Evolutionary conservation across 2,329 filamentous ascomycete genomes (phyloP), one percentile per base, ranked within the genome.

Genomic region (Scedosporium boydii): DNA sequence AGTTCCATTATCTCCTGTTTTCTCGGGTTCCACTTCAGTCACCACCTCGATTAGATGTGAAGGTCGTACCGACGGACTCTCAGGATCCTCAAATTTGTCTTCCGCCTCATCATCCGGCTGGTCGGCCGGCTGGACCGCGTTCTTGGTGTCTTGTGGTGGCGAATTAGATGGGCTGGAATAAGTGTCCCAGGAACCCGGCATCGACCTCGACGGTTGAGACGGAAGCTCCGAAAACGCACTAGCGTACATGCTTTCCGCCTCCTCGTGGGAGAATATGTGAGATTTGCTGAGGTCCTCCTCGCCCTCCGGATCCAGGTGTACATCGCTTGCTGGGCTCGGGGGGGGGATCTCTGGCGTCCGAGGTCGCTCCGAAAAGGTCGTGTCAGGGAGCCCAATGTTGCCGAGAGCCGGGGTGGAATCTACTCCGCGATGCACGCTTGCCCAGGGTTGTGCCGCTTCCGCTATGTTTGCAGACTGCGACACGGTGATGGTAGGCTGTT

Each of bases 211-310:
- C 21, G 4, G 66, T 65, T 27, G 63, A 34, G 34, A 55, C 48
- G 6, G 59, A 61, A 57, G 44, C 38, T 29, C 51, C 6, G 85
- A 87, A 60, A 88, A 82, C 1, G 86, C 86, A 65, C 86, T 93
- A 86, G 92, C 87, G 68, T 95, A 96, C 87, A 96, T 90, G 71
- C 91, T 95, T 69, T 91, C 87, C 0, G 89, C 90, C 65, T 93
- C 89, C 65, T 91, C 88, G 63, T 91, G 89, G 42, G 84, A 91
- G 69, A 89, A 93, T 1, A 92, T 70, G 48, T 84, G 87, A 4
- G 90, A 93, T 65, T 83, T 77, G 3, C 82, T 74, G 21, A 89
- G 75, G 64, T 87, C 84, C 41, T 84, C 79, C 12, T 71, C 64
- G 51, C 62, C 68, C 38, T 74, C 67, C 38, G 66, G 64, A 12